phyloP scores from a whole-genome alignment of 2,329 filamentous ascomycete genomes.

The Colletotrichum tanaceti region DNA sequence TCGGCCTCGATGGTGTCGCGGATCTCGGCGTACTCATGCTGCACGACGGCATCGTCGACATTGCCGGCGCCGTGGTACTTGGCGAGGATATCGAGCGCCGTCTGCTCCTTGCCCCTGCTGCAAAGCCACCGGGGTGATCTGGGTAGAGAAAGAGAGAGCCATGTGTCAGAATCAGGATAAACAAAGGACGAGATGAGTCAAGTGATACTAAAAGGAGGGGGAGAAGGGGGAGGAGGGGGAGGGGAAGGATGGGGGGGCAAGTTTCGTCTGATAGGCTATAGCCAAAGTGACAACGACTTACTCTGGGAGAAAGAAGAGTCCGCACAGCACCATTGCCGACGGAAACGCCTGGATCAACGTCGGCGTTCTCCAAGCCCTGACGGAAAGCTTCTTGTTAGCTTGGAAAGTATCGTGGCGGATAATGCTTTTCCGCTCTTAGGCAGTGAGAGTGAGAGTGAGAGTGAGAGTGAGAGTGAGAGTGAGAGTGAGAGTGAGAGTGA shows the following conservation, averaged over 20 bases:
- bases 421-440: not conserved
- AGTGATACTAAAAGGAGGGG: no score
- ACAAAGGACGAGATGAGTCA: no score
- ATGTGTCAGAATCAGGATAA: not conserved
- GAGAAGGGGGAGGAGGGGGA: no score
- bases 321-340: conserved; percentile 33
- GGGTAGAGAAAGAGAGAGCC: not conserved
- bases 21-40: conserved; percentile 64
- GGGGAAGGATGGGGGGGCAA: no score
- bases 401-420: not conserved
- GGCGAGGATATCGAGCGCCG: conserved; percentile 63
- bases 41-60: conserved; percentile 61
- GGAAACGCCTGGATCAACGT: conserved; percentile 32
- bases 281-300: conserved; percentile 4
- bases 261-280: no score
- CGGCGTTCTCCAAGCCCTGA: conserved; percentile 33
- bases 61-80: conserved; percentile 71
- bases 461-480: no score
- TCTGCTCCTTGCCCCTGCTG: conserved; percentile 48
- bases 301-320: conserved; percentile 36
- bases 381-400: not conserved
- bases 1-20: conserved; percentile 50
- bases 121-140: conserved; percentile 38
- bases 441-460: no score
- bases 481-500: no score